Evolutionary conservation across 2,329 filamentous ascomycete genomes (phyloP).

Genomic region (Botrytis pseudocinerea): DNA sequence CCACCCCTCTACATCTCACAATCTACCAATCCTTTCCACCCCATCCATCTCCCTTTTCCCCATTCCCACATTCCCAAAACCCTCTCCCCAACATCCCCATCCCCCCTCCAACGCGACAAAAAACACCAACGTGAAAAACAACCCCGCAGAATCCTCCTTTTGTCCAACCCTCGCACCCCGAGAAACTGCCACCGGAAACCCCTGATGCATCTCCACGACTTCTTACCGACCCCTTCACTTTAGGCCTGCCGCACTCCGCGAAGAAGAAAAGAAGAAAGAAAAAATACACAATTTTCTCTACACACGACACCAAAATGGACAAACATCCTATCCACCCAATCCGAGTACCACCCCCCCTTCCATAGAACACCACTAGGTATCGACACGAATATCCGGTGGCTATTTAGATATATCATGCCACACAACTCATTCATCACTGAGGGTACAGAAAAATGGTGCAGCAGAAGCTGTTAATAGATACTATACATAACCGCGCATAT

Average conservation of each 20-base stretch:
- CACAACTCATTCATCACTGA: neutral
- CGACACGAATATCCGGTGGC: too few species aligned
- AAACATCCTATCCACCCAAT: constrained; percentile 36
- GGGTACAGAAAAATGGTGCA: neutral
- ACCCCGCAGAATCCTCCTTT: neutral
- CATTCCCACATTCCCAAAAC: neutral
- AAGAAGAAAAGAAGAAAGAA: neutral
- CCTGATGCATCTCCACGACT: too few species aligned
- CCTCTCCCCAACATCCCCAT: neutral
- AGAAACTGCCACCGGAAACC: neutral
- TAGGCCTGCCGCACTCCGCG: neutral
- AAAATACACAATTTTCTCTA: constrained; percentile 48
- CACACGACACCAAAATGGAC: constrained; percentile 42
- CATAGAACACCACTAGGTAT: neutral
- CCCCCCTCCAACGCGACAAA: neutral
- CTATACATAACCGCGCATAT: too few species aligned
- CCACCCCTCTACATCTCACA: constrained; percentile 42
- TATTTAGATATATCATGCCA: neutral
- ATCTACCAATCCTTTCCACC: constrained; percentile 48
- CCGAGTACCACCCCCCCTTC: too few species aligned
- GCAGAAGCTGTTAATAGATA: too few species aligned
- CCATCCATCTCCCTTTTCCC: constrained; percentile 46
- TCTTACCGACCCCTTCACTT: too few species aligned
- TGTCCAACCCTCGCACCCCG: too few species aligned
- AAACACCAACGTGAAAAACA: neutral